Evolutionary conservation across 257 asterid species (phyloP), one percentile per base, ranked within the genome.

Genomic region (Nicotiana undulata): DNA sequence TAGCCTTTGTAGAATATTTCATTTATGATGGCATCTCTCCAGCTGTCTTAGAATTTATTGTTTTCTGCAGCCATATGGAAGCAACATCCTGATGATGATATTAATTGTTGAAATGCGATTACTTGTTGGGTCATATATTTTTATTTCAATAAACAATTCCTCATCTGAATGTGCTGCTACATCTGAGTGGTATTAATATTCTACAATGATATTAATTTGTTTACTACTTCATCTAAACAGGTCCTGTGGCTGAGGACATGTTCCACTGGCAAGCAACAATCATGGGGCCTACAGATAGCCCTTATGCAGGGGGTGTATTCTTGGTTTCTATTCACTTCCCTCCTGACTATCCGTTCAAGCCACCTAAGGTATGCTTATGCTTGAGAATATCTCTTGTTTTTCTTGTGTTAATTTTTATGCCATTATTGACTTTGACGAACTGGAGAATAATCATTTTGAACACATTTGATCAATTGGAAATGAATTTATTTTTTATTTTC

Each of bases 231-330:
- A 17, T n/a, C 28, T 8, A 65, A 81, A 56, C 79, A 86, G 89
- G 89, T 80, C 89, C 89, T 6, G 89, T 86, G 22, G 89, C 87
- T 6, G 89, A 86, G 53, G 89, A 86, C 60, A 84, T 86, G 89
- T 86, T 86, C 76, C 89, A 86, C 78, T 86, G 89, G 89, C 89
- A 86, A 65, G 89, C 89, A 31, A 86, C 89, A 15, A 86, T 86
- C 15, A 86, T 86, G 89, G 89, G 89, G 34, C 89, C 89, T 77
- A 68, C 88, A 11, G 89, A 86, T 80, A 86, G 89, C 83, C 89
- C 89, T 40, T 86, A 86, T 51, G 79, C 89, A 11, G 89, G 86
- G 22, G 89, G 89, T 22, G 89, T 86, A 49, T 86, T 86, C 56
- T 83, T 86, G 34, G 89, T 86, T 82, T 86, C 89, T 5, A 86